Conservation (phyloP, 2,329 filamentous ascomycete genomes). For the Annulohypoxylon truncatum region DNA sequence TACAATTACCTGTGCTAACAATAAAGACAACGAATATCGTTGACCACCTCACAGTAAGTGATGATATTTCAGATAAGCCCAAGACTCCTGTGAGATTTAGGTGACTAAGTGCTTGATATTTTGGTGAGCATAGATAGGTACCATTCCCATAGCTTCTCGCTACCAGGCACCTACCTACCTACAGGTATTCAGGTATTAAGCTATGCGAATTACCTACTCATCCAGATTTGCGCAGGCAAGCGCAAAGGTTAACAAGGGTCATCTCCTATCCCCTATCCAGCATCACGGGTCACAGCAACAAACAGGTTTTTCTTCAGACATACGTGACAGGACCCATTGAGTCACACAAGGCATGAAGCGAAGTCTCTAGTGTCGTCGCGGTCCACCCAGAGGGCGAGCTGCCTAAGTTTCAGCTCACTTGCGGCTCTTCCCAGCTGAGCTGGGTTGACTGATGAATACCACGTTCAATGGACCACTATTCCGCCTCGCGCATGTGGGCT, state of each 20-base stretch:
- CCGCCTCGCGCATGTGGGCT: neutral
- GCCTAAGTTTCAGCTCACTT: neutral
- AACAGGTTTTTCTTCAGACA: neutral
- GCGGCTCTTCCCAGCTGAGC: neutral
- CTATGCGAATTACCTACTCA: no score
- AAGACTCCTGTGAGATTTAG: no score
- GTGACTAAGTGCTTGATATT: no score
- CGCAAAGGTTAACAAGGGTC: neutral
- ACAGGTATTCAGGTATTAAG: no score
- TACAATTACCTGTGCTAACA: no score
- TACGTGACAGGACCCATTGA: neutral
- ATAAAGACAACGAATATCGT: no score
- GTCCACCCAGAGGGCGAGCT: neutral
- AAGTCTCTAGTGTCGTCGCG: neutral
- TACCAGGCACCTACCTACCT: no score
- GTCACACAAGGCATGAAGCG: neutral
- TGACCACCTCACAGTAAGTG: no score
- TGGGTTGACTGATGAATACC: neutral
- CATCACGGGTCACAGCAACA: neutral
- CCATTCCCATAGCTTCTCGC: no score
- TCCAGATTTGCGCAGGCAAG: neutral
- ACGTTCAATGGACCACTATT: neutral
- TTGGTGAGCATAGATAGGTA: no score
- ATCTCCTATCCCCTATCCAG: neutral
- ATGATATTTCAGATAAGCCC: no score